A percentile compares a stretch with the other conserved stretches of the same genome.
phyloP scores from a whole-genome alignment of 2,329 filamentous ascomycete species.

The Emmonsiellopsis sp. region DNA sequence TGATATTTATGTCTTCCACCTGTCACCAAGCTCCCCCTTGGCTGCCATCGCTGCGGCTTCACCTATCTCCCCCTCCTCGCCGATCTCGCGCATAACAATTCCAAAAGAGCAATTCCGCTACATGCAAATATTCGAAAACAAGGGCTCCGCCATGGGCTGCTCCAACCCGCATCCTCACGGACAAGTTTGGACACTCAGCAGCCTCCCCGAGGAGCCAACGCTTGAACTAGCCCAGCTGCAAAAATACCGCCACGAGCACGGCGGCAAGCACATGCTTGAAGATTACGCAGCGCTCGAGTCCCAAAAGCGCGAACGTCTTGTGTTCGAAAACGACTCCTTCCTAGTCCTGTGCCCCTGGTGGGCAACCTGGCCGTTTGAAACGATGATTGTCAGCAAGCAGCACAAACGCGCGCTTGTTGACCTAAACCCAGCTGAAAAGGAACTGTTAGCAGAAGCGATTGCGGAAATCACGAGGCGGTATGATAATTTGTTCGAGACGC shows the following conservation, averaged over 20 bases:
- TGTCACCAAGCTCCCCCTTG: conserved; percentile 63
- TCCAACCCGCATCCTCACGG: conserved; percentile 97
- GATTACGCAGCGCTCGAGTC: conserved; percentile 83
- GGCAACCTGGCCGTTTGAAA: conserved; percentile 96
- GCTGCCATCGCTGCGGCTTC: conserved; percentile 47
- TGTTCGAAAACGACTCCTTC: conserved; percentile 81
- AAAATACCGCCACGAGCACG: conserved; percentile 66
- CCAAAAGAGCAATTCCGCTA: conserved; percentile 77
- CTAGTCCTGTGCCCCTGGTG: conserved; percentile 92
- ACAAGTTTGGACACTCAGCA: conserved; percentile 91
- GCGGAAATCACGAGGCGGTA: conserved; percentile 84
- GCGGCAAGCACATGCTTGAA: conserved; percentile 65
- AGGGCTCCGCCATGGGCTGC: conserved; percentile 95
- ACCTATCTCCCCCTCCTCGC: conserved; percentile 39
- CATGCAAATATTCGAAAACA: conserved; percentile 99
- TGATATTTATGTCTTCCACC: conserved; percentile 72
- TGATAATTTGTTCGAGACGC: conserved; percentile 94
- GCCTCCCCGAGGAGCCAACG: conserved; percentile 77
- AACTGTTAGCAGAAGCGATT: conserved; percentile 70
- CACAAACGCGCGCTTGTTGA: conserved; percentile 83
- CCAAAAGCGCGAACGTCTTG: conserved; percentile 71
- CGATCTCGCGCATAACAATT: conserved; percentile 36
- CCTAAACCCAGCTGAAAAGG: conserved; percentile 60
- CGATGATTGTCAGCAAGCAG: conserved; percentile 75
- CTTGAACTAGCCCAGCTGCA: conserved; percentile 70